Evolutionary conservation across 2,329 filamentous ascomycete species (phyloP).

Genomic region (Monosporascus sp.): DNA sequence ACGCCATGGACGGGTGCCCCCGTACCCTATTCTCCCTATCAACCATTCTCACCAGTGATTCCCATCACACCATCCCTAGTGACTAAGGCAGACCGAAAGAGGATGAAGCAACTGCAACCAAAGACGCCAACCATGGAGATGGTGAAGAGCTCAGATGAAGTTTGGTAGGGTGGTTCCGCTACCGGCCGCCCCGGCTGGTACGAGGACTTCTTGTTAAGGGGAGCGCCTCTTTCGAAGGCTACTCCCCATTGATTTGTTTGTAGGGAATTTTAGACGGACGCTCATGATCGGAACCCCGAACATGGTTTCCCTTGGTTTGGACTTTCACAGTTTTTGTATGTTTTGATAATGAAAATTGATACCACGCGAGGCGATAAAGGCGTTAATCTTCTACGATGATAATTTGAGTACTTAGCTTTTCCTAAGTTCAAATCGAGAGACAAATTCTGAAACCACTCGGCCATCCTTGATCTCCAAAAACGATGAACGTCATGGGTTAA

Average conservation of each 20-base stretch:
- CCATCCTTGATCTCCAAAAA: too few species aligned
- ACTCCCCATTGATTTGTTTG: neutral
- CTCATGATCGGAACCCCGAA: neutral
- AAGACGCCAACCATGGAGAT: constrained; percentile 59
- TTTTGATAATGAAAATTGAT: neutral
- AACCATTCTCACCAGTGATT: constrained; percentile 70
- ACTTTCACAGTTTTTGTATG: neutral
- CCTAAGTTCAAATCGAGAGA: too few species aligned
- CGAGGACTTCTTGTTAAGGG: neutral
- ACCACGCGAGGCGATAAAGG: neutral
- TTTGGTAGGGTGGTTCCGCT: constrained; percentile 47
- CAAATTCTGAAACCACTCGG: too few species aligned
- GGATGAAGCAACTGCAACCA: constrained; percentile 59
- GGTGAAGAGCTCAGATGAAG: constrained; percentile 57
- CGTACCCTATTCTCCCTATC: constrained; percentile 72
- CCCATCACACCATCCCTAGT: constrained; percentile 74
- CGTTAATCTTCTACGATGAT: neutral
- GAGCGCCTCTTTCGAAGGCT: neutral
- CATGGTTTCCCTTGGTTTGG: neutral
- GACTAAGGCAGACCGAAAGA: constrained; percentile 65
- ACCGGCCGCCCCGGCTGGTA: neutral
- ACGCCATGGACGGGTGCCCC: constrained; percentile 59
- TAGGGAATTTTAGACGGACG: neutral
- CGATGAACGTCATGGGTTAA: too few species aligned
- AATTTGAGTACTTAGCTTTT: neutral